Percentiles rank a stretch among this genome's conserved stretches.
These are phyloP conservation scores for Nemania abortiva DNA, from an alignment of 2,329 filamentous ascomycete genomes.

Conservation along the genomic window DNA sequence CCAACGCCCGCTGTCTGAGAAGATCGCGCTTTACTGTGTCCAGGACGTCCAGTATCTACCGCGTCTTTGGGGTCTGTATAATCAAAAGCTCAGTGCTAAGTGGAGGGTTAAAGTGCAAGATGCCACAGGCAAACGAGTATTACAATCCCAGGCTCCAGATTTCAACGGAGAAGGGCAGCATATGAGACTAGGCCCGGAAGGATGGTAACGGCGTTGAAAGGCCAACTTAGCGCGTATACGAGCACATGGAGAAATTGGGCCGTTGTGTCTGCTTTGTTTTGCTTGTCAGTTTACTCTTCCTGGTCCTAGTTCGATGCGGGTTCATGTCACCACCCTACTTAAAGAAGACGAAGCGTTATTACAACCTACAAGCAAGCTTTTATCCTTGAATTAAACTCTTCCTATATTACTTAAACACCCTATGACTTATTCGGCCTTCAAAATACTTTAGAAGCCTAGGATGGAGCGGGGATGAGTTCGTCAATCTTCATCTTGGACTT, in stretches of 20 bases:
- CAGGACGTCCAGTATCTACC: constrained; percentile 60
- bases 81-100: constrained; percentile 37
- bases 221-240: neutral
- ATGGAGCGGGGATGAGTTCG: too few relatives aligned
- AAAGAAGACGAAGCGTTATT: too few relatives aligned
- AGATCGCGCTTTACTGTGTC: constrained; percentile 59
- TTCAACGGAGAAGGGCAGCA: constrained; percentile 49
- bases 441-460: too few relatives aligned
- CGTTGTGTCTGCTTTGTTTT: neutral
- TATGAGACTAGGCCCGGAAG: constrained; percentile 49
- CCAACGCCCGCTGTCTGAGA: constrained; percentile 56
- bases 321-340: too few relatives aligned
- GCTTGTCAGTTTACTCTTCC: too few relatives aligned
- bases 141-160: constrained; percentile 45
- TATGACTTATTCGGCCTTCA: too few relatives aligned
- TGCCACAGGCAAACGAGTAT: constrained; percentile 48
- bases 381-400: too few relatives aligned
- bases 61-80: constrained; percentile 49
- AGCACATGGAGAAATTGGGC: neutral
- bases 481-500: too few relatives aligned
- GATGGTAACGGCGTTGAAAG: constrained; percentile 18
- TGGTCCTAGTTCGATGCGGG: too few relatives aligned
- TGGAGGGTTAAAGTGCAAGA: constrained; percentile 45
- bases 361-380: too few relatives aligned
- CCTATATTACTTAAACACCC: too few relatives aligned